Percentiles rank a stretch among this genome's conserved stretches.
Evolutionary conservation across 371 early-diverging fungal genomes (phyloP).

Genomic region (Saksenaea oblongispora): DNA sequence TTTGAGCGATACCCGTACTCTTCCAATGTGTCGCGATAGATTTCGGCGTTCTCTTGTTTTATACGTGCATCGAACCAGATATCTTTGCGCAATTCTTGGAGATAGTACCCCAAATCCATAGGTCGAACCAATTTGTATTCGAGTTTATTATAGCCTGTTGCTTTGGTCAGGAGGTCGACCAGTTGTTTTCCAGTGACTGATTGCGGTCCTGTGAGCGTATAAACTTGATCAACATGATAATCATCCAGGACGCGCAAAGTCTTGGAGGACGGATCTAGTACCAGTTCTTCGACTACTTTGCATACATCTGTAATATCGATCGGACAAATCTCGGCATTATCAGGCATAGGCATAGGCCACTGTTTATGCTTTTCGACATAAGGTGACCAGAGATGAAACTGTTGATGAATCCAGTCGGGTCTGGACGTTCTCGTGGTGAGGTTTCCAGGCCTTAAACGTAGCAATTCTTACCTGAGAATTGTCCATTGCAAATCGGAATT

Average conservation of each 20-base stretch:
- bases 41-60: constrained; percentile 31
- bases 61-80: constrained; percentile 49
- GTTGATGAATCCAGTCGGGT: constrained; percentile 47
- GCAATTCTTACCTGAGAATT: constrained; percentile 35
- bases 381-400: constrained; percentile 35
- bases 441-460: background rate
- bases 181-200: constrained; percentile 30
- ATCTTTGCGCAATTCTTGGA: constrained; percentile 26
- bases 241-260: constrained; percentile 15
- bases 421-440: constrained; percentile 24
- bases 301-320: constrained; percentile 43
- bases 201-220: constrained; percentile 40
- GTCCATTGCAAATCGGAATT: constrained; percentile 32
- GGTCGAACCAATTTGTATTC: constrained; percentile 23
- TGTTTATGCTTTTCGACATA: constrained; percentile 26
- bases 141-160: constrained; percentile 25
- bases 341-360: constrained; percentile 26
- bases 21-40: constrained; percentile 25
- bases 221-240: constrained; percentile 34
- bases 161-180: constrained; percentile 18
- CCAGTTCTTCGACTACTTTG: constrained; percentile 20
- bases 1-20: constrained; percentile 19
- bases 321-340: constrained; percentile 35
- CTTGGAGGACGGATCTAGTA: constrained; percentile 7
- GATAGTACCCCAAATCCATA: constrained; percentile 39